Conservation (phyloP, 208 protist genomes). For the Trypanosoma conorhini region DNA sequence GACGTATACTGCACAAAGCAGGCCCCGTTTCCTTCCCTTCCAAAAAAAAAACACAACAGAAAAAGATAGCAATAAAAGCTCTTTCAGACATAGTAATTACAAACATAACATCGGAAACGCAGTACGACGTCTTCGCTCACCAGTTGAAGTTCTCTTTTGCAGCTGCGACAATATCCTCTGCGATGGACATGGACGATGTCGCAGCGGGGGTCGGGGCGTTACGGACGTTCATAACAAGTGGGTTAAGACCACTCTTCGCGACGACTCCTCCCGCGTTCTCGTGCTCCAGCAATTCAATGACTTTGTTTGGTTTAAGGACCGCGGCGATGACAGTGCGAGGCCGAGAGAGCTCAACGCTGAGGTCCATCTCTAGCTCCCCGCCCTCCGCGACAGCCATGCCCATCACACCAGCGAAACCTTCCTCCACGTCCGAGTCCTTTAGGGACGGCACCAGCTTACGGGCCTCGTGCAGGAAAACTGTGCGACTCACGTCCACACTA, state of each 20-base stretch:
- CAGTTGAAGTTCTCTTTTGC: constrained; percentile 68
- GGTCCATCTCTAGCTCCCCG: constrained; percentile 63
- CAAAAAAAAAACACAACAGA: no score
- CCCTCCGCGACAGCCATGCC: constrained; percentile 53
- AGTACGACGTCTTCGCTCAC: no score
- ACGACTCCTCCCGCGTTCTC: neutral
- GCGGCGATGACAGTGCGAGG: constrained; percentile 54
- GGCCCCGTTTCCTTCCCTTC: no score
- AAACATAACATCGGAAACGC: no score
- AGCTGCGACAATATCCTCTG: constrained; percentile 74
- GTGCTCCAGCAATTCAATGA: constrained; percentile 45
- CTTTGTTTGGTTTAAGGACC: constrained; percentile 33
- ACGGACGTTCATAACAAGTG: constrained; percentile 86
- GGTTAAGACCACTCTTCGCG: constrained; percentile 18
- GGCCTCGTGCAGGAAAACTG: constrained; percentile 62
- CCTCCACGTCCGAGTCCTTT: constrained; percentile 57
- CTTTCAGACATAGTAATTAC: no score
- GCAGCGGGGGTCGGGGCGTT: constrained; percentile 90
- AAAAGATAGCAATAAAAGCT: no score
- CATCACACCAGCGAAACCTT: constrained; percentile 81
- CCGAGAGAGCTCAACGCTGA: constrained; percentile 73
- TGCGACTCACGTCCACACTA: constrained; percentile 58
- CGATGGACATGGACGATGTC: constrained; percentile 86
- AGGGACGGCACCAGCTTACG: constrained; percentile 77
- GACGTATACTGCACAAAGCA: no score